A percentile compares a stretch with the other conserved stretches of the same genome.
Conservation (phyloP, 371 early-diverging fungal species). For the Haplosporangium sp. region DNA sequence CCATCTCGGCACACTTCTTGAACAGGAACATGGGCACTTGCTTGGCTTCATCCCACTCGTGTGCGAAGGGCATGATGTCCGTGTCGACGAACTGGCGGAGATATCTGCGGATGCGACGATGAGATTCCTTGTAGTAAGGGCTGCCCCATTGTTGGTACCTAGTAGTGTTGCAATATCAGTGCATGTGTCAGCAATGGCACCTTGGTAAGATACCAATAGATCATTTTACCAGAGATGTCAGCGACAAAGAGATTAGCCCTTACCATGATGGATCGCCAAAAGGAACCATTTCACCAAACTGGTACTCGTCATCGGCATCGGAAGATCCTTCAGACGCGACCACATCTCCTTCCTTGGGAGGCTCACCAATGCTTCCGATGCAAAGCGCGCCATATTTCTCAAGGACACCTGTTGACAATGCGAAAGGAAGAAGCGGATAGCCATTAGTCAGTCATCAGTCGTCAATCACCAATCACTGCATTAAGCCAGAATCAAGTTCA, state of each 20-base stretch:
- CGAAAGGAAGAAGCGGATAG: background rate
- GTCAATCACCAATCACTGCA: background rate
- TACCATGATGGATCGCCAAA: constrained; percentile 88
- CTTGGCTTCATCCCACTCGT: constrained; percentile 91
- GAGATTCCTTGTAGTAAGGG: constrained; percentile 84
- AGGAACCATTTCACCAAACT: constrained; percentile 83
- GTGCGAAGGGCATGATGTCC: constrained; percentile 83
- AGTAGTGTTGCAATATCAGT: background rate
- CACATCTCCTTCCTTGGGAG: constrained; percentile 43
- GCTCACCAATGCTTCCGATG: constrained; percentile 68
- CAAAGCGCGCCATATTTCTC: constrained; percentile 69
- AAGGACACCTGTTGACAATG: constrained; percentile 55
- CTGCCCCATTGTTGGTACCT: constrained; percentile 78
- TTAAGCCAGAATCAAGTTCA: constrained; percentile 8
- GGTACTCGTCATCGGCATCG: constrained; percentile 50
- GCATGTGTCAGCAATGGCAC: background rate
- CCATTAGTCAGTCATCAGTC: background rate
- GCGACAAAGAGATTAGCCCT: background rate
- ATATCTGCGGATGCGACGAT: constrained; percentile 73
- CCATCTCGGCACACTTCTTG: constrained; percentile 77
- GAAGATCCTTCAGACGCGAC: constrained; percentile 18
- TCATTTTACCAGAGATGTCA: background rate
- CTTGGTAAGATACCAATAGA: background rate
- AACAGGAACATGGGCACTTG: constrained; percentile 75
- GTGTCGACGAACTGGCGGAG: constrained; percentile 83